These are phyloP conservation scores for Exophiala viscosa DNA, from an alignment of 2,329 filamentous ascomycete species.

Conservation along the genomic window DNA sequence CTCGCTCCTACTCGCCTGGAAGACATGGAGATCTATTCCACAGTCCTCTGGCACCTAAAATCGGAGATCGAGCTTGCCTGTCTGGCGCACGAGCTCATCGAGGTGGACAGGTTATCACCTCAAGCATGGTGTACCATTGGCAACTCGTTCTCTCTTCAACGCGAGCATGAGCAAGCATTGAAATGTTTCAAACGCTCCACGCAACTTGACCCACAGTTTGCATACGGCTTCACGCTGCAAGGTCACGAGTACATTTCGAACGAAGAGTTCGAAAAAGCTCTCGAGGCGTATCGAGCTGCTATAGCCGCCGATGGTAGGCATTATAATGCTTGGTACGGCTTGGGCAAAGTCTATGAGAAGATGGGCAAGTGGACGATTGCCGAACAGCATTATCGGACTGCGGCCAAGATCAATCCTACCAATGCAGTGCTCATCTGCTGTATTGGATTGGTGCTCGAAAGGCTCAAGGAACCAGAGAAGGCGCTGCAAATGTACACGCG, in stretches of 20 bases:
- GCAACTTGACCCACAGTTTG: constrained; percentile 83
- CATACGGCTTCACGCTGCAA: constrained; percentile 92
- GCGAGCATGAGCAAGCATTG: constrained; percentile 91
- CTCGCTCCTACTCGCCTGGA: constrained; percentile 78
- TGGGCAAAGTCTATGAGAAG: constrained; percentile 78
- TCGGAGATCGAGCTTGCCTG: constrained; percentile 88
- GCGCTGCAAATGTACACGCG: constrained; percentile 78
- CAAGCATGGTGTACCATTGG: constrained; percentile 95
- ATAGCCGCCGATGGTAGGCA: constrained; percentile 83
- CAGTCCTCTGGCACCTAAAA: constrained; percentile 97
- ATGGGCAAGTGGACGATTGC: constrained; percentile 88
- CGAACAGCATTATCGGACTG: constrained; percentile 84
- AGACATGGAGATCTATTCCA: constrained; percentile 98
- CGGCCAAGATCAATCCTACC: constrained; percentile 84
- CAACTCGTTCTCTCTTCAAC: constrained; percentile 87
- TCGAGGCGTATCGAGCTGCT: constrained; percentile 79
- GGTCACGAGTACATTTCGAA: constrained; percentile 94
- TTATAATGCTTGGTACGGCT: constrained; percentile 97
- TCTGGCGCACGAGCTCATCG: constrained; percentile 83
- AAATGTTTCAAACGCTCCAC: constrained; percentile 93
- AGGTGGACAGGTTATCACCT: constrained; percentile 80
- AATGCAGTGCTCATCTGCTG: constrained; percentile 91
- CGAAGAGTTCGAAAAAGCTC: constrained; percentile 94
- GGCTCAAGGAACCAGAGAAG: constrained; percentile 73
- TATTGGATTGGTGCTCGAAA: constrained; percentile 85